phyloP scores from a whole-genome alignment of 2,329 filamentous ascomycete genomes.

The Monosporascus sp. region DNA sequence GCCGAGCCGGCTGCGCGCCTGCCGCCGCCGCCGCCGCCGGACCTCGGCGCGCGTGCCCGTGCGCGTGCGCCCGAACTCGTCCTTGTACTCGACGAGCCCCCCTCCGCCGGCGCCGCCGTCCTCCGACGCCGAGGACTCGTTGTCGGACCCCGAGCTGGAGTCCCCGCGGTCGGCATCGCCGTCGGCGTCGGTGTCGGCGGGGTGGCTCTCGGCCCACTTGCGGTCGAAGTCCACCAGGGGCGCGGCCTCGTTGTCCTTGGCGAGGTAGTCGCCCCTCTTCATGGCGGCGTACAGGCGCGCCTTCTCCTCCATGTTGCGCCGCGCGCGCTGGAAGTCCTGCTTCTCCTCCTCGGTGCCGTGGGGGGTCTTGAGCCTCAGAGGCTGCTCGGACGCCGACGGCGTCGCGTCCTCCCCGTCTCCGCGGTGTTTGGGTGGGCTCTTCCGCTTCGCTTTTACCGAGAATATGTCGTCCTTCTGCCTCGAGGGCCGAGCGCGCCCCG shows the following conservation, averaged over 20 bases:
- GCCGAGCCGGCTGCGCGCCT: constrained; percentile 45
- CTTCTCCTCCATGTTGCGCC: constrained; percentile 84
- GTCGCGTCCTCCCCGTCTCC: constrained; percentile 47
- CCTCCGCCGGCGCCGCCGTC: constrained; percentile 36
- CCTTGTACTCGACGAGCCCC: constrained; percentile 78
- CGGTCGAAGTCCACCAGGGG: constrained; percentile 88
- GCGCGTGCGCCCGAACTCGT: constrained; percentile 86
- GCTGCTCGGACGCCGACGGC: constrained; percentile 18
- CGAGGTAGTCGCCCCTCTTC: constrained; percentile 82
- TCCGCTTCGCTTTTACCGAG: constrained; percentile 40
- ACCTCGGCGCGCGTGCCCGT: constrained; percentile 67
- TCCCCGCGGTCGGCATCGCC: constrained; percentile 25
- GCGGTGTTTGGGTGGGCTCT: constrained; percentile 54
- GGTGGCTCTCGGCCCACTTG: constrained; percentile 81
- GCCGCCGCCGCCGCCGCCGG: constrained; percentile 56
- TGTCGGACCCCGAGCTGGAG: constrained; percentile 50
- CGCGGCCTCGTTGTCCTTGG: constrained; percentile 58
- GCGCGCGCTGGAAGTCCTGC: constrained; percentile 64
- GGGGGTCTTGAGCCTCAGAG: constrained; percentile 48
- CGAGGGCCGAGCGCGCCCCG: constrained; percentile 49
- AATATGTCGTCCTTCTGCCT: constrained; percentile 67
- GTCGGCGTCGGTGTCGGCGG: constrained; percentile 38
- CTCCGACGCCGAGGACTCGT: constrained; percentile 45
- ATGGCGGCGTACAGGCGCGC: constrained; percentile 81
- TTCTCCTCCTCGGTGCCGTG: constrained; percentile 58